Evolutionary conservation across 306 rosid genomes (phyloP).

Genomic region (Albizia julibrissin): DNA sequence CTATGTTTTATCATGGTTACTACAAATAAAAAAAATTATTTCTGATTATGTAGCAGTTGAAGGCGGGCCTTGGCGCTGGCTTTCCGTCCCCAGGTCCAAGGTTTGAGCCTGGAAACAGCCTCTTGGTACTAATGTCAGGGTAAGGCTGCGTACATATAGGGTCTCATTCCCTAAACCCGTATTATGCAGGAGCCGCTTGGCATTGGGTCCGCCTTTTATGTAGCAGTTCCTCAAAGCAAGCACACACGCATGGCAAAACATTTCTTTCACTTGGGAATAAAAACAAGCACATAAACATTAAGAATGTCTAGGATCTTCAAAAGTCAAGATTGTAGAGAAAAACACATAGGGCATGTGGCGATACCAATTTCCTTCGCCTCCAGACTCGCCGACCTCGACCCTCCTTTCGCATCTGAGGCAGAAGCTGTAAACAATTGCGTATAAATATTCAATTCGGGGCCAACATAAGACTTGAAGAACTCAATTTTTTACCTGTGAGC

Average conservation of each 20-base stretch:
- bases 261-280: constrained; percentile 15
- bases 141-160: no score
- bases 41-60: neutral
- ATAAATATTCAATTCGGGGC: constrained; percentile 1
- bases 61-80: no score
- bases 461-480: neutral
- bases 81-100: no score
- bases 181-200: no score
- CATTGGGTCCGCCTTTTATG: no score
- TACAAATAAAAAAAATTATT: neutral
- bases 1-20: neutral
- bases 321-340: neutral
- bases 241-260: neutral
- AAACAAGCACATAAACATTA: constrained; percentile 35
- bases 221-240: neutral
- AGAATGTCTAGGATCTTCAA: neutral
- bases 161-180: no score
- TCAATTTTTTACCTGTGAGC: constrained; percentile 48
- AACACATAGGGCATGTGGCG: neutral
- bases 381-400: constrained; percentile 62
- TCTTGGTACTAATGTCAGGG: no score
- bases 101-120: no score
- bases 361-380: constrained; percentile 89
- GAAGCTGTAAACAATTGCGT: constrained; percentile 50
- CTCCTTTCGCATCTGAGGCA: constrained; percentile 53